Evolutionary conservation across 2,329 filamentous ascomycete species (phyloP).

Genomic region (Grosmannia clavigera): DNA sequence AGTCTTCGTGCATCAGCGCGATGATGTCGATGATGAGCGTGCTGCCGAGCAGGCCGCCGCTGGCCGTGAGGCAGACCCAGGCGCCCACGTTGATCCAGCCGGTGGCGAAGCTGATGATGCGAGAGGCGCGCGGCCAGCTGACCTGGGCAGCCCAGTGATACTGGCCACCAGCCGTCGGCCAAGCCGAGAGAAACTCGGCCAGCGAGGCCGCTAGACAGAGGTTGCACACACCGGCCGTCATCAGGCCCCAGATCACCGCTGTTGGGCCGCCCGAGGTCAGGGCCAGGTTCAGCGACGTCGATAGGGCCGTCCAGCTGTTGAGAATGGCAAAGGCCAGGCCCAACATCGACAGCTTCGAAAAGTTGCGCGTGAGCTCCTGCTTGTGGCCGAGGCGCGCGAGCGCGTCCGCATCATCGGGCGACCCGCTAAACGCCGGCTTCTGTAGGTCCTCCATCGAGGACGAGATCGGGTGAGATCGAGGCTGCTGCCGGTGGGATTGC

Average conservation of each 20-base stretch:
- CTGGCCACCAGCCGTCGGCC: slow-evolving; percentile 46
- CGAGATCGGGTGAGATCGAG: background rate
- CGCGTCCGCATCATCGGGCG: slow-evolving; percentile 22
- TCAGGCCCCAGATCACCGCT: slow-evolving; percentile 60
- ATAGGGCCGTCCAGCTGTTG: slow-evolving; percentile 37
- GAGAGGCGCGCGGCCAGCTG: slow-evolving; percentile 46
- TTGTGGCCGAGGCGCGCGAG: slow-evolving; percentile 33
- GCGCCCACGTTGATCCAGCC: slow-evolving; percentile 65
- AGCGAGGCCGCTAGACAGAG: slow-evolving; percentile 55
- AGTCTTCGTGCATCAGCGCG: slow-evolving; percentile 44
- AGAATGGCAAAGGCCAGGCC: slow-evolving; percentile 36
- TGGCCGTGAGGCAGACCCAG: slow-evolving; percentile 58
- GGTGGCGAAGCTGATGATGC: slow-evolving; percentile 54
- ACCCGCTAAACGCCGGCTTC: background rate
- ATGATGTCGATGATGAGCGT: slow-evolving; percentile 56
- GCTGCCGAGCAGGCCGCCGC: slow-evolving; percentile 54
- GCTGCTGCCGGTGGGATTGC: too few species aligned
- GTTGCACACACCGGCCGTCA: slow-evolving; percentile 54
- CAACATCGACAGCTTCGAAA: slow-evolving; percentile 34
- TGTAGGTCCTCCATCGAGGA: background rate
- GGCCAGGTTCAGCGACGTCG: slow-evolving; percentile 32
- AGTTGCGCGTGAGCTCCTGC: slow-evolving; percentile 37
- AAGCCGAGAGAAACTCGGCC: slow-evolving; percentile 59
- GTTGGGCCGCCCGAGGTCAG: slow-evolving; percentile 58
- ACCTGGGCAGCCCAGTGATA: slow-evolving; percentile 63